Conservation (phyloP, 208 protist genomes). For the Leishmania gerbilli region DNA sequence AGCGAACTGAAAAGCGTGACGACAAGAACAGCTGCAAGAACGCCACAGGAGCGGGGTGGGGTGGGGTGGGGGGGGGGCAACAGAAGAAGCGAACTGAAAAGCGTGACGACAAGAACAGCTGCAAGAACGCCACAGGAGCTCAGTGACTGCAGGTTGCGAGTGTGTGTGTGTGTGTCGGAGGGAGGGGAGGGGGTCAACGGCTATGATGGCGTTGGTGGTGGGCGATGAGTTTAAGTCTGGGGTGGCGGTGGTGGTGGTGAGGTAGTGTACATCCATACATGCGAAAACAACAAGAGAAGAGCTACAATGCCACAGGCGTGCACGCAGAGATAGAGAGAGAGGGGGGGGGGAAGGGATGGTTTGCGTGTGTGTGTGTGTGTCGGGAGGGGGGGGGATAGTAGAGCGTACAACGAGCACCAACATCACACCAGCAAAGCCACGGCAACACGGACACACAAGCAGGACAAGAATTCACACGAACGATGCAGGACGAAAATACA, state of each 20-base stretch:
- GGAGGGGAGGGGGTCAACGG: neutral
- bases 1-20: no score
- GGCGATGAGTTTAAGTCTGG: neutral
- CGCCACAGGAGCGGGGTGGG: neutral
- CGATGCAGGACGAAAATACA: no score
- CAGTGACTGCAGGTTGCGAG: no score
- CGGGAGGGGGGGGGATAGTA: neutral
- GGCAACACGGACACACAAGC: no score
- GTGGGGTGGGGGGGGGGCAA: no score
- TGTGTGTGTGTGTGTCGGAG: neutral
- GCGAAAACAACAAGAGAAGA: no score
- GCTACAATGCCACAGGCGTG: neutral
- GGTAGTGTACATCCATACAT: neutral
- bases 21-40: no score
- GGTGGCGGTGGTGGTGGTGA: neutral
- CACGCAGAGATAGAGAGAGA: neutral
- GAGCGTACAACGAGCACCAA: neutral
- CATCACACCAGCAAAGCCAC: neutral
- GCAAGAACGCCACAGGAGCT: neutral
- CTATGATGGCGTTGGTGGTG: neutral
- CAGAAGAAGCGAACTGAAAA: no score
- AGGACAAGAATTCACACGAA: neutral
- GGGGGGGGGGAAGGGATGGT: neutral
- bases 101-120: no score
- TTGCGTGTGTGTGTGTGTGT: no score